phyloP scores from a whole-genome alignment of 352 stramenopile genomes.

The Phytophthora litchii region DNA sequence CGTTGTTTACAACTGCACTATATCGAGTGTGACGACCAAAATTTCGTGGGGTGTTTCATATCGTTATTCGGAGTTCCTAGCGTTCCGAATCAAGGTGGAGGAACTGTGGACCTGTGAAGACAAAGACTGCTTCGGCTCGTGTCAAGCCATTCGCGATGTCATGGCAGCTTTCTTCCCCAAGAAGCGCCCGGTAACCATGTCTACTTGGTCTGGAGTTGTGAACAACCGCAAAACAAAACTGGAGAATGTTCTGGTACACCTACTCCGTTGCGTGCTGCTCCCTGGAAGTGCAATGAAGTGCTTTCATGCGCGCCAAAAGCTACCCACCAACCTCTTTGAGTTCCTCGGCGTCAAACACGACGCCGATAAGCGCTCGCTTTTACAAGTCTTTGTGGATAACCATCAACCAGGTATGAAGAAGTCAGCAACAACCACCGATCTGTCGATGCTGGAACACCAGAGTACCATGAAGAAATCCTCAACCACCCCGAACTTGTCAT shows the following conservation, averaged over 20 bases:
- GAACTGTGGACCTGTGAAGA: slow-evolving; percentile 60
- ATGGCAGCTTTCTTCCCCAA: slow-evolving; percentile 64
- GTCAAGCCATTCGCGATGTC: slow-evolving; percentile 73
- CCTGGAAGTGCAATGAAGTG: slow-evolving; percentile 80
- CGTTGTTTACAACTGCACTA: slow-evolving; percentile 56
- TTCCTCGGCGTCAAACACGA: slow-evolving; percentile 65
- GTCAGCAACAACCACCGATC: slow-evolving; percentile 25
- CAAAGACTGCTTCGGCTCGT: slow-evolving; percentile 65
- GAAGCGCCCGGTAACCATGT: slow-evolving; percentile 51
- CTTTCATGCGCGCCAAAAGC: slow-evolving; percentile 44
- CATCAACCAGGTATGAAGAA: slow-evolving; percentile 44
- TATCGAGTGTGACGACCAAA: slow-evolving; percentile 55
- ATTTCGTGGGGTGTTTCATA: slow-evolving; percentile 60
- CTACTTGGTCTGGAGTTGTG: slow-evolving; percentile 44
- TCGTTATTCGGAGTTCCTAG: slow-evolving; percentile 69
- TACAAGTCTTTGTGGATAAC: slow-evolving; percentile 75
- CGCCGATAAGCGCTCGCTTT: slow-evolving; percentile 59
- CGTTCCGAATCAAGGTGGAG: slow-evolving; percentile 60
- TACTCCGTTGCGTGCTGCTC: slow-evolving; percentile 66
- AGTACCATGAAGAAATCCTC: slow-evolving; percentile 39
- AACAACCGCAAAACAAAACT: slow-evolving; percentile 60
- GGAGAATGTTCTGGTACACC: slow-evolving; percentile 64
- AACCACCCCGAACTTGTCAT: slow-evolving; percentile 31
- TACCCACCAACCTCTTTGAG: slow-evolving; percentile 58
- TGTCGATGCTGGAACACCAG: slow-evolving; percentile 36